Conservation (phyloP, 2,329 filamentous ascomycete genomes). For the Fusarium poae region DNA sequence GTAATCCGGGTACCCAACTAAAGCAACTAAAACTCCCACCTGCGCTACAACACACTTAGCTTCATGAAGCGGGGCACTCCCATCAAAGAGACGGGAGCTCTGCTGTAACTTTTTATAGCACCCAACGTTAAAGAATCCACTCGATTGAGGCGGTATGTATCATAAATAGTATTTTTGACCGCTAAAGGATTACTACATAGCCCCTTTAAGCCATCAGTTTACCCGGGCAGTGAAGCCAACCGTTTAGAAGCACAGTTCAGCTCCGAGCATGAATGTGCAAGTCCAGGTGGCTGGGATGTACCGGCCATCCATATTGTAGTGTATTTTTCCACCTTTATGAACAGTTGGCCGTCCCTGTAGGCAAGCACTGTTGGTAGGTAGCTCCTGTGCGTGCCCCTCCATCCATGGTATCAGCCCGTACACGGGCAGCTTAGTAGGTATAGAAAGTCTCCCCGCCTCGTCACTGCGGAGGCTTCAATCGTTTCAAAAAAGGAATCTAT, state of each 20-base stretch:
- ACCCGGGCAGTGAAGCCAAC: neutral
- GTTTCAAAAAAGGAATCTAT: conserved; percentile 42
- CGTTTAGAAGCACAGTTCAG: conserved; percentile 9
- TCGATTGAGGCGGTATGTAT: conserved; percentile 26
- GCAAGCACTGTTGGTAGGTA: conserved; percentile 21
- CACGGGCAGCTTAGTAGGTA: too few relatives aligned
- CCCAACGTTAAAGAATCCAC: conserved; percentile 8
- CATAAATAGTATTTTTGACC: conserved; percentile 21
- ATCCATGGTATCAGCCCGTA: conserved; percentile 2
- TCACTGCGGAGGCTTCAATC: conserved; percentile 37
- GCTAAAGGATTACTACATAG: conserved; percentile 11
- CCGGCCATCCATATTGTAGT: neutral
- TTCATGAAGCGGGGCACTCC: conserved; percentile 28
- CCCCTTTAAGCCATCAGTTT: neutral
- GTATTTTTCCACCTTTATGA: neutral
- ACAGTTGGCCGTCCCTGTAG: conserved; percentile 17
- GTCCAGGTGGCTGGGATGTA: conserved; percentile 19
- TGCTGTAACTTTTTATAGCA: conserved; percentile 37
- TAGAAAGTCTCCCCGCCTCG: conserved; percentile 30
- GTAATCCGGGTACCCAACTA: conserved; percentile 35
- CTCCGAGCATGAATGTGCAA: conserved; percentile 1
- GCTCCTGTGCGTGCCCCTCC: conserved; percentile 10
- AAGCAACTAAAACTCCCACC: conserved; percentile 29
- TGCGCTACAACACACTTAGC: conserved; percentile 24
- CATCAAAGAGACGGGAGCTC: neutral